A percentile compares a stretch with the other conserved stretches of the same genome.
Conservation (phyloP, 1,139 yeast genomes). For the Nakaseomyces kungkrabaensis region DNA sequence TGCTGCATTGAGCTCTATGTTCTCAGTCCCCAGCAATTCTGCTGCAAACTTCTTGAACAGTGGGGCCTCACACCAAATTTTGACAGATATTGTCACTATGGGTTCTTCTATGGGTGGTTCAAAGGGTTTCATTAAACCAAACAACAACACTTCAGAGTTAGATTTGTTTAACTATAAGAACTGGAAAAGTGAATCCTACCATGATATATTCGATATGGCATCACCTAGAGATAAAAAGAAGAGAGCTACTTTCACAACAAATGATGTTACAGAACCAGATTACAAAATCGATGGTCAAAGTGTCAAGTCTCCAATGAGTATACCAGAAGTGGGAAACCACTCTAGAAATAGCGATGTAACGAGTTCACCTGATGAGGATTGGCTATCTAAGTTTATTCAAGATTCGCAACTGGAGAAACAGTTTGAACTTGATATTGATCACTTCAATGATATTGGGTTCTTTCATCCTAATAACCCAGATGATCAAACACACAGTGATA, state of each 20-base stretch:
- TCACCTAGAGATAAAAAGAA: not conserved
- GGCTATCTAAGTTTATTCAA: conserved; percentile 56
- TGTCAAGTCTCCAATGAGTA: not conserved
- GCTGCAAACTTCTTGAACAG: not conserved
- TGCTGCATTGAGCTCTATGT: conserved; percentile 2
- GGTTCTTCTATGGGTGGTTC: conserved; percentile 26
- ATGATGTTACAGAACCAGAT: conserved; percentile 1
- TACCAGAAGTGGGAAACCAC: not conserved
- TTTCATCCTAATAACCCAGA: conserved; percentile 7
- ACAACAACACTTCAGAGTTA: conserved; percentile 14
- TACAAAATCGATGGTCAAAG: not conserved
- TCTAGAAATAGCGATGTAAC: not conserved
- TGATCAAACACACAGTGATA: not conserved
- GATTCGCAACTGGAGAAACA: conserved; percentile 50
- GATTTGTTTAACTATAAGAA: conserved; percentile 17
- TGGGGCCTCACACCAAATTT: conserved; percentile 9
- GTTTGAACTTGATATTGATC: conserved; percentile 27
- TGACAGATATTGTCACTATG: conserved; percentile 27
- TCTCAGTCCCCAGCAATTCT: not conserved
- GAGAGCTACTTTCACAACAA: conserved; percentile 2
- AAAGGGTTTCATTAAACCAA: conserved; percentile 19
- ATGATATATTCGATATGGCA: conserved; percentile 1
- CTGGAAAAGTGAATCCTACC: conserved; percentile 2
- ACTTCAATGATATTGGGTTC: conserved; percentile 49
- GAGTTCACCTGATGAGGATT: conserved; percentile 34